A percentile compares a stretch with the other conserved stretches of the same genome.
Conservation (phyloP, 148 eudicot species). For the Chenopodium formosanum region DNA sequence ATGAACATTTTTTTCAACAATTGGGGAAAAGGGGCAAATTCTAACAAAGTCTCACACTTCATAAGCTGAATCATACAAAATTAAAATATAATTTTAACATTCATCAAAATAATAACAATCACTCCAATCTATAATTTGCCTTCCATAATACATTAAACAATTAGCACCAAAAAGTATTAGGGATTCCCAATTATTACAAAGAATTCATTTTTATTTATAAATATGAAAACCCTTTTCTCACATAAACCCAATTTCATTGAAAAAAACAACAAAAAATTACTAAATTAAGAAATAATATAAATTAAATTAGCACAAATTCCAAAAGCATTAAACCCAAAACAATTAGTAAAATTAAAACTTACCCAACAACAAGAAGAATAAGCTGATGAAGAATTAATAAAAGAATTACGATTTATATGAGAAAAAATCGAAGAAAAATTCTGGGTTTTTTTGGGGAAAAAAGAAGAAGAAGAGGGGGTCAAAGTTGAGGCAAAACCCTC, state of each 20-base stretch:
- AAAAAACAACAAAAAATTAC: slow-evolving; percentile 12
- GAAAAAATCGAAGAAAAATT: slow-evolving; percentile 2
- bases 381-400: background rate
- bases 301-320: slow-evolving; percentile 15
- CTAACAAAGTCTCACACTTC: background rate
- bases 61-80: background rate
- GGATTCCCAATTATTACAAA: slow-evolving; percentile 17
- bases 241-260: slow-evolving; percentile 17
- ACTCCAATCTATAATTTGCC: background rate
- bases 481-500: slow-evolving; percentile 29
- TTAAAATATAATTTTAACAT: background rate
- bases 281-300: background rate
- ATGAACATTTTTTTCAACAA: background rate
- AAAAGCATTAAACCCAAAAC: slow-evolving; percentile 3
- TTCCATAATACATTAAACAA: background rate
- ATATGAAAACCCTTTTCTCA: background rate
- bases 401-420: background rate
- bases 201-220: background rate
- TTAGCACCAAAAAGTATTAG: background rate
- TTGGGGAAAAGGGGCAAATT: background rate
- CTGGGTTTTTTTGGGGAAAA: slow-evolving; percentile 12
- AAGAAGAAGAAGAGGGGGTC: slow-evolving; percentile 9
- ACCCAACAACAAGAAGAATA: slow-evolving; percentile 17
- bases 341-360: slow-evolving; percentile 16
- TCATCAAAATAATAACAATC: background rate